Evolutionary conservation across 495 filamentous ascomycete genomes (phyloP), one percentile per base, ranked within the genome.

Genomic region (Aspergillus funiculosus): DNA sequence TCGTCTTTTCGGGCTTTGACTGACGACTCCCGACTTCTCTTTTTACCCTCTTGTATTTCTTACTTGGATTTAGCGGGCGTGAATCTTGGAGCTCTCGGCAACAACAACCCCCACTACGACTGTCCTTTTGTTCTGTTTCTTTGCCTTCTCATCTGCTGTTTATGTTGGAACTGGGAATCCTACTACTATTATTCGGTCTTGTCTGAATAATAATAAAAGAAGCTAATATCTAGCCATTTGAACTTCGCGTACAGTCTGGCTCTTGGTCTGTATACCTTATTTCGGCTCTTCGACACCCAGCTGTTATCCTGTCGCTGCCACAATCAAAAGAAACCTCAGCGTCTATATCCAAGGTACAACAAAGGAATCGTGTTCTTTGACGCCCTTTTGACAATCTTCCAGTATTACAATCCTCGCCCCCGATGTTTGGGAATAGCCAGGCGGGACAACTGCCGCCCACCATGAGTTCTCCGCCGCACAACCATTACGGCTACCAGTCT

Each of bases 401-500:
- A 9, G n/a, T 15, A 19, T 7, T 32, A 43, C 28, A 32, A 39
- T 21, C n/a, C 26, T 40, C 17, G 26, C 39, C 24, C 40, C 11
- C 18, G 25, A 58, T 56, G 53, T 53, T 53, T 36, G 41, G 35
- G 26, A 55, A 43, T 37, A 32, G 48, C 17, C 52, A 48, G 17
- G 40, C 39, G 20, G 51, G 51, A 26, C 48, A 50, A 25, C 55
- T 24, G 28, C 48, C 38, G 24, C 43, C 48, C 35, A 30, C 51
- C 31, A 52, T 56, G 53, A 46, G 51, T 6, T 47, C 52, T 5
- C 50, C 58, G 11, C 6, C 51, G 13, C 34, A 46, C 41, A 47
- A 61, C 22, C 57, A 60, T 34, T 61, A 65, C 50, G 50, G 54
- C 27, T 64, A 64, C 27, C 56, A 59, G 18, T 60, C 61, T 4